Percentiles rank a stretch among this genome's conserved stretches.
phyloP scores from a whole-genome alignment of 2,329 filamentous ascomycete species.

The Penicillium sp. region DNA sequence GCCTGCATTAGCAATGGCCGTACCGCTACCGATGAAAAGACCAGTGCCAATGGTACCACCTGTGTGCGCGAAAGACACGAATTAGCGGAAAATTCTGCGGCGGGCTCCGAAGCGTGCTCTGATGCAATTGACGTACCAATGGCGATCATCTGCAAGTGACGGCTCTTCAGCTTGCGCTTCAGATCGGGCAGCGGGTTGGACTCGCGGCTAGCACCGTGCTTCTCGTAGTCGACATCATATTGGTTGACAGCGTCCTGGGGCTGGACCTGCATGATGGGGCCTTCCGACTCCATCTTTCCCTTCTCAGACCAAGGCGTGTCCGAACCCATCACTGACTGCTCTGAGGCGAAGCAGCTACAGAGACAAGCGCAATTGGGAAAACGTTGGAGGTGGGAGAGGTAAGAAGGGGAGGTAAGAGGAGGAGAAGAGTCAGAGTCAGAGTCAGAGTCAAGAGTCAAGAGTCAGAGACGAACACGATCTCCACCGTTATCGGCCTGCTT shows the following conservation, averaged over 20 bases:
- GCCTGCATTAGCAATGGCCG: constrained; percentile 62
- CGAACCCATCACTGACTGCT: constrained; percentile 27
- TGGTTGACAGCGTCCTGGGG: constrained; percentile 7
- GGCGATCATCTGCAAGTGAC: constrained; percentile 98
- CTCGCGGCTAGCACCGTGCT: constrained; percentile 42
- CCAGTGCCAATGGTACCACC: constrained; percentile 71
- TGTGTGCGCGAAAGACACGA: constrained; percentile 14
- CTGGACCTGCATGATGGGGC: constrained; percentile 26
- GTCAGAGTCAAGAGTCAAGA: neutral
- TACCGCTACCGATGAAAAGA: constrained; percentile 68
- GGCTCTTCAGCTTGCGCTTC: constrained; percentile 75
- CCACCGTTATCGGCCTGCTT: neutral
- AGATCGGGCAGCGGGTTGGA: constrained; percentile 66
- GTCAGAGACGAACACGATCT: neutral
- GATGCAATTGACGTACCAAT: constrained; percentile 65
- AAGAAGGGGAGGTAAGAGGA: constrained; percentile 3
- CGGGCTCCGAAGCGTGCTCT: neutral
- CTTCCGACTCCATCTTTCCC: constrained; percentile 28
- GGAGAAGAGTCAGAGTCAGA: constrained; percentile 2
- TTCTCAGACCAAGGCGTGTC: constrained; percentile 24
- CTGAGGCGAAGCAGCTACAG: neutral
- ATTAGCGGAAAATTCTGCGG: neutral
- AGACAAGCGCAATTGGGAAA: neutral
- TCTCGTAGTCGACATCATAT: constrained; percentile 40
- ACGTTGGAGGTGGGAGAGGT: neutral